Base-by-base conservation (phyloP, 306 rosid genomes). In the Alnus glutinosa region DNA sequence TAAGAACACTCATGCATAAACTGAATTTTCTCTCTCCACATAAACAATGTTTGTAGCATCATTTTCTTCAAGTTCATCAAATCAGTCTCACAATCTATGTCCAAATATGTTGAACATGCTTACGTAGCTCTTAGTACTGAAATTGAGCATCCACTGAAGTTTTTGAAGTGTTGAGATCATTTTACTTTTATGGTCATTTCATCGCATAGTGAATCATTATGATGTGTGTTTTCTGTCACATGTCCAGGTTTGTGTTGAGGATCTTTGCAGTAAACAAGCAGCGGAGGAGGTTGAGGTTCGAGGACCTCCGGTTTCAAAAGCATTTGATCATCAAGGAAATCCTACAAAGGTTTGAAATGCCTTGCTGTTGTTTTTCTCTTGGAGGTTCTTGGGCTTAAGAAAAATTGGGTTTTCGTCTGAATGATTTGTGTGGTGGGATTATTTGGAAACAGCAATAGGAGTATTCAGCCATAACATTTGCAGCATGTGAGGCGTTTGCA, bases 241-340 rank as follows among this genome's bases (percentile, higher is more conserved):
- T 78, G 37, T 81, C 77, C 85, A 92, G 98, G 89, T 92, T 77
- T 75, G 71, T 51, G 86, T 92, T 84, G 97, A 89, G 83, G 82
- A 86, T 81, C 92, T 94, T 80, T 79, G 84, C 73, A 71, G 93
- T 10, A 92, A 79, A 84, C 98, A 94, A 84, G 78, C 88, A 18
- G 95, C 68, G 79, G 83, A 85, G 78, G 98, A 92, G 86, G 81
- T 89, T 78, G 97, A 94, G 89, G 89, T 92, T 84, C 89, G 97
- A 70, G 98, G 98, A 57, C 98, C 98, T 78, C 98, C 98, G 72
- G 93, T 88, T 85, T 92, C 89, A 57, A 94, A 94, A 87, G 91
- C 98, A 80, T 94, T 86, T 85, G 95, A 94, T 82, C 82, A 79
- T 75, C 89, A 89, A 67, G 97, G 97, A 86, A 92, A 88, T 84